Evolutionary conservation across 2,329 filamentous ascomycete genomes (phyloP).

Genomic region (Ceratocystis ficicola): DNA sequence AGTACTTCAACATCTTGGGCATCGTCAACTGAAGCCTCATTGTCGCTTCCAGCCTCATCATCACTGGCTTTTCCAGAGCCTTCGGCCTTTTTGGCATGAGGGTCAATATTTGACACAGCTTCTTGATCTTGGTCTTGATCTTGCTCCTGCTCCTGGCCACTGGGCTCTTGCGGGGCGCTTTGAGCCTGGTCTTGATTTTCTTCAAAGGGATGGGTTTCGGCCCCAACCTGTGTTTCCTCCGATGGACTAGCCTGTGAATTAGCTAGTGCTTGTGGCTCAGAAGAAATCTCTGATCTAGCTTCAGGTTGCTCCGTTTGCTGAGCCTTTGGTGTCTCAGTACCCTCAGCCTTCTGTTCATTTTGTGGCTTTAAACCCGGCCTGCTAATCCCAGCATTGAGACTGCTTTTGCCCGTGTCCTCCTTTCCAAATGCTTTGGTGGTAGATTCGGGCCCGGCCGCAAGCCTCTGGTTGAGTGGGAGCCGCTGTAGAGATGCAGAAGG

Average conservation of each 20-base stretch:
- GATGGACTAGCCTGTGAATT: slow-evolving; percentile 16
- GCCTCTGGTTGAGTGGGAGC: background rate
- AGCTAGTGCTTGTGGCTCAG: slow-evolving; percentile 21
- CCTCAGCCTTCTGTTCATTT: background rate
- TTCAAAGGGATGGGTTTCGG: slow-evolving; percentile 21
- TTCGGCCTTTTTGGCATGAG: slow-evolving; percentile 28
- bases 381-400: background rate
- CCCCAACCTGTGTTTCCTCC: background rate
- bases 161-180: background rate
- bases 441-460: background rate
- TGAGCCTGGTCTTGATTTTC: slow-evolving; percentile 27
- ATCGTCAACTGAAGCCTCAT: slow-evolving; percentile 55
- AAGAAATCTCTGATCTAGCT: slow-evolving; percentile 10
- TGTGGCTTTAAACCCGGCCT: background rate
- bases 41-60: slow-evolving; percentile 60
- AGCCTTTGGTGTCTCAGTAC: background rate
- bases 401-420: background rate
- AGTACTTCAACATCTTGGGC: slow-evolving; percentile 46
- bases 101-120: background rate
- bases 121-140: slow-evolving; percentile 23
- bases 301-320: background rate
- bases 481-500: background rate
- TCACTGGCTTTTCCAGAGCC: slow-evolving; percentile 49
- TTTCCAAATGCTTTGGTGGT: slow-evolving; percentile 4
- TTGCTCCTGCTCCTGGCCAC: slow-evolving; percentile 23